phyloP scores from a whole-genome alignment of 768 basidiomycete genomes.

The Floccularia luteovirens region DNA sequence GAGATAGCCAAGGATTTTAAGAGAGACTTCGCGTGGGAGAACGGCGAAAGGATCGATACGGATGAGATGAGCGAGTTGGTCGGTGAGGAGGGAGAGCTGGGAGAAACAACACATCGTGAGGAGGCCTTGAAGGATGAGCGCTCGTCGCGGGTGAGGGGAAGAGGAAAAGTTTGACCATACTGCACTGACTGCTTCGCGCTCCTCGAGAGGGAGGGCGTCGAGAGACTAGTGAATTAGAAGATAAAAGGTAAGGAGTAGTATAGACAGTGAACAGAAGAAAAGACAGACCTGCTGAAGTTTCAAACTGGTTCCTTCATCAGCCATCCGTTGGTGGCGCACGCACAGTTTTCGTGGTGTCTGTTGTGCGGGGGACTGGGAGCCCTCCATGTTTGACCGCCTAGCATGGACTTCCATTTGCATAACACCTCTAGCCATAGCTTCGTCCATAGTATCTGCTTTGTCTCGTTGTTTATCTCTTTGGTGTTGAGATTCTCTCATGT shows the following conservation, averaged over 20 bases:
- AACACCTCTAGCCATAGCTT: no score
- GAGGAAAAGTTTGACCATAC: slow-evolving; percentile 98
- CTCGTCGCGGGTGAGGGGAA: slow-evolving; percentile 84
- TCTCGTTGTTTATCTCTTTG: no score
- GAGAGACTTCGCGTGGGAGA: slow-evolving; percentile 83
- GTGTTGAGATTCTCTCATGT: no score
- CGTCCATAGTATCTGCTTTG: no score
- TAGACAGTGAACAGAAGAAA: not conserved
- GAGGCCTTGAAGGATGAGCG: slow-evolving; percentile 91
- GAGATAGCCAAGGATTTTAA: slow-evolving; percentile 82
- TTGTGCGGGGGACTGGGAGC: slow-evolving; percentile 14
- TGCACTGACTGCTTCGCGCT: slow-evolving; percentile 81
- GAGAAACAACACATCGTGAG: slow-evolving; percentile 99
- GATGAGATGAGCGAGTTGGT: slow-evolving; percentile 86
- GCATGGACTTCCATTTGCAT: no score
- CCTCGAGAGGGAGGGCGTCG: slow-evolving; percentile 79
- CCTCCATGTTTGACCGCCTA: no score
- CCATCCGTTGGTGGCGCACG: slow-evolving; percentile 92
- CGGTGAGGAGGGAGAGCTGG: slow-evolving; percentile 91
- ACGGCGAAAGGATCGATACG: slow-evolving; percentile 91
- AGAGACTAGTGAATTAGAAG: slow-evolving; percentile 85
- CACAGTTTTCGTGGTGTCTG: slow-evolving; percentile 70
- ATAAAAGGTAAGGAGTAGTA: slow-evolving; percentile 6
- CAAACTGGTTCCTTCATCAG: slow-evolving; percentile 88
- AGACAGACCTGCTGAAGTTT: slow-evolving; percentile 79